These are phyloP conservation scores for Colletotrichum simmondsii DNA, from an alignment of 2,329 filamentous ascomycete species.

Conservation along the genomic window DNA sequence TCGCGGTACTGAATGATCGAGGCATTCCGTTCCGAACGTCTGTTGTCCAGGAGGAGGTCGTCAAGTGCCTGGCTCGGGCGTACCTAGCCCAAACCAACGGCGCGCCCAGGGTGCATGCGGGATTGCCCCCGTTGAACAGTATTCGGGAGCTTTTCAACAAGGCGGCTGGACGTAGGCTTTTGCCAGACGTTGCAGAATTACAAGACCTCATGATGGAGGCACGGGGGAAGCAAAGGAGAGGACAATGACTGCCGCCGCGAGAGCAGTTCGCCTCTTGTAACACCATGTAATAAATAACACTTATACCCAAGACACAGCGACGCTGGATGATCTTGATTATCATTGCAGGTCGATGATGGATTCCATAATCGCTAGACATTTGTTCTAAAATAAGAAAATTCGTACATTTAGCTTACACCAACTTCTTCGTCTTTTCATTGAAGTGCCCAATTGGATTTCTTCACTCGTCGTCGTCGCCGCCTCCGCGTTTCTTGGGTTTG, in stretches of 20 bases:
- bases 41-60: conserved; percentile 24
- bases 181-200: background rate
- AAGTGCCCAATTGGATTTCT: background rate
- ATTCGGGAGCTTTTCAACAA: conserved; percentile 10
- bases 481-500: conserved; percentile 73
- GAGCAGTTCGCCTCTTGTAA: background rate
- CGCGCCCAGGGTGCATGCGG: background rate
- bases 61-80: conserved; percentile 11
- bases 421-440: conserved; percentile 17
- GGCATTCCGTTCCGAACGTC: conserved; percentile 46
- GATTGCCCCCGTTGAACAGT: background rate
- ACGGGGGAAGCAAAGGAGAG: background rate
- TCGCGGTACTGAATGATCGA: conserved; percentile 46
- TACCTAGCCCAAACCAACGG: background rate
- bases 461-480: conserved; percentile 41
- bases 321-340: background rate
- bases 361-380: conserved; percentile 32
- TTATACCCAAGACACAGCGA: background rate
- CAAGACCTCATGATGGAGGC: background rate
- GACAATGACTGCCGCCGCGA: background rate
- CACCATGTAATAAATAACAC: background rate
- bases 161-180: background rate
- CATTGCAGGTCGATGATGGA: background rate
- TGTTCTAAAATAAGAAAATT: conserved; percentile 32
- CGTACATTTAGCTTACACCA: conserved; percentile 39